Percentiles rank a stretch among this genome's conserved stretches.
Conservation (phyloP, 352 stramenopile genomes). For the Phytophthora aleatoria region DNA sequence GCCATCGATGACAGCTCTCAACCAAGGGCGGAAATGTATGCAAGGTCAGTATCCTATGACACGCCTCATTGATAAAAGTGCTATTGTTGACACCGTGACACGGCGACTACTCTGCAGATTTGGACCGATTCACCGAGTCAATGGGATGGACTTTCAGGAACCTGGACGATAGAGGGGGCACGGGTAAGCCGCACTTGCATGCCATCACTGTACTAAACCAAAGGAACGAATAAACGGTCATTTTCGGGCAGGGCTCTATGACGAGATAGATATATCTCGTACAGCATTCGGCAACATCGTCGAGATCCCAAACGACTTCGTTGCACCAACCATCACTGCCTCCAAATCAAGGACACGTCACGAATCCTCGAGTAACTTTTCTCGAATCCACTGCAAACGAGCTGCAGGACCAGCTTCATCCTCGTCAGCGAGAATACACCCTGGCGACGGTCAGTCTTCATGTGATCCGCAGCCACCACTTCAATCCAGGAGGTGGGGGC, state of each 20-base stretch:
- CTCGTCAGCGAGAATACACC: constrained; percentile 16
- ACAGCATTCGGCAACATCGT: constrained; percentile 45
- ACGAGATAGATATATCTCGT: constrained; percentile 30
- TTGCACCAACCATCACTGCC: constrained; percentile 27
- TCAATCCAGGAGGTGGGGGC: constrained; percentile 5
- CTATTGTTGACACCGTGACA: neutral
- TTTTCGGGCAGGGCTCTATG: constrained; percentile 4
- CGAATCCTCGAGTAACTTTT: constrained; percentile 10
- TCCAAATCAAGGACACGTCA: constrained; percentile 14
- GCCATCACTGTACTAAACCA: neutral
- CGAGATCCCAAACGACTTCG: constrained; percentile 50
- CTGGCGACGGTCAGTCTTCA: neutral
- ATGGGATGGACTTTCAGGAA: constrained; percentile 71
- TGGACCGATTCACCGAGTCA: constrained; percentile 56
- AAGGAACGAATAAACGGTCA: neutral
- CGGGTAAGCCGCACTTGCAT: constrained; percentile 18
- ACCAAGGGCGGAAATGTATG: constrained; percentile 28
- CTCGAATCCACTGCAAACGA: constrained; percentile 41
- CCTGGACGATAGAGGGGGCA: constrained; percentile 11
- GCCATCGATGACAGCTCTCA: constrained; percentile 14
- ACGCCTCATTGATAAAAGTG: neutral
- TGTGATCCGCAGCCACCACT: constrained; percentile 7
- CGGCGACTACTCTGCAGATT: constrained; percentile 37
- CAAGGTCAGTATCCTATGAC: constrained; percentile 15
- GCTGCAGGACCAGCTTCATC: constrained; percentile 18